Evolutionary conservation across 1,139 yeast species (phyloP).

Genomic region (Suhomyces bribrorum): DNA sequence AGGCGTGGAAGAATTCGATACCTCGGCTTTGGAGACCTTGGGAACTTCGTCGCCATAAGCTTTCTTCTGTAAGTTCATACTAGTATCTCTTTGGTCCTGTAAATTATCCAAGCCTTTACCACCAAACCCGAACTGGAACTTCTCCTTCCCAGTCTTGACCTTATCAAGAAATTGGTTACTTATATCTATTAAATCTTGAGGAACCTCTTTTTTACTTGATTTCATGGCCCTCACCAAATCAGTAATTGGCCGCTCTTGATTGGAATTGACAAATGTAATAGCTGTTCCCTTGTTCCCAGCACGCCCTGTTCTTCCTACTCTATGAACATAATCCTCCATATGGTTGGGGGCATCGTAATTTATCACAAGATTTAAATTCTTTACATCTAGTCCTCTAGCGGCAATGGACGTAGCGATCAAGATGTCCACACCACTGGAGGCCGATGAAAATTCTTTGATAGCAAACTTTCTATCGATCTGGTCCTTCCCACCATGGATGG

Average conservation of each 20-base stretch:
- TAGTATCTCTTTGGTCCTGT: conserved; percentile 65
- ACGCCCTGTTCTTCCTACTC: conserved; percentile 96
- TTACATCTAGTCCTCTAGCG: conserved; percentile 92
- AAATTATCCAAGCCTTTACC: conserved; percentile 89
- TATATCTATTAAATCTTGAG: conserved; percentile 52
- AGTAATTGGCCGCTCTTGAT: conserved; percentile 68
- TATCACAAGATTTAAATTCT: conserved; percentile 73
- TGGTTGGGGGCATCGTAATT: conserved; percentile 91
- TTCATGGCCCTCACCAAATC: conserved; percentile 74
- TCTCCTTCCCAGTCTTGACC: conserved; percentile 69
- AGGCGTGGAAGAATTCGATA: conserved; percentile 1
- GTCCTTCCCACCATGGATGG: conserved; percentile 93
- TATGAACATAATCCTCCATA: conserved; percentile 92
- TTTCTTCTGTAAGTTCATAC: conserved; percentile 51
- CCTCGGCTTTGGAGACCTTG: not conserved
- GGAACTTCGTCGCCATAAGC: conserved; percentile 26
- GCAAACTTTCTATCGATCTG: conserved; percentile 82
- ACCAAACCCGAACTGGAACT: conserved; percentile 78
- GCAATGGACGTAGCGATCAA: conserved; percentile 92
- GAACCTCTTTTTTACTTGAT: conserved; percentile 48
- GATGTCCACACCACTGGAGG: conserved; percentile 55
- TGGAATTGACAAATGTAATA: conserved; percentile 64
- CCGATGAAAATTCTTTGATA: conserved; percentile 63
- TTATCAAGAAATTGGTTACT: conserved; percentile 60
- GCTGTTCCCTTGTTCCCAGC: conserved; percentile 84